Evolutionary conservation across 768 basidiomycete species (phyloP).

Genomic region (Boletellus sp.): DNA sequence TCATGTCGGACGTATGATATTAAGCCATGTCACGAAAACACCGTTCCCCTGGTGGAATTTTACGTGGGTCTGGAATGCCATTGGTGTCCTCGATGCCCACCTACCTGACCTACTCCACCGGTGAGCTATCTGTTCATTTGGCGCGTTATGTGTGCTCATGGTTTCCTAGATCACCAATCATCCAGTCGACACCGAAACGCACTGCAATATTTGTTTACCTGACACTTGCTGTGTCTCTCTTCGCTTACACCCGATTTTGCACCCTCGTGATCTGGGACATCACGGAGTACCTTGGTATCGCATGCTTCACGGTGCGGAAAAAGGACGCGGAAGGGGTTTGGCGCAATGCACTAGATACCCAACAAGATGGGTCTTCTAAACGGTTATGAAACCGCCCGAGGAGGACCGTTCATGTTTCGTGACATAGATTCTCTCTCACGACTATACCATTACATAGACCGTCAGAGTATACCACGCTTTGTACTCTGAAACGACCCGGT

Average conservation of each 20-base stretch:
- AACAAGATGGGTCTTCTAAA: constrained; percentile 24
- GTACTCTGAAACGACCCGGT: too few species aligned
- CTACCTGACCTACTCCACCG: constrained; percentile 60
- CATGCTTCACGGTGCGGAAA: constrained; percentile 90
- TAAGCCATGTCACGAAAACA: constrained; percentile 84
- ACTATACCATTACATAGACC: not conserved
- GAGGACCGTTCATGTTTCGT: not conserved
- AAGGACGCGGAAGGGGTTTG: constrained; percentile 70
- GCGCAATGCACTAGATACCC: constrained; percentile 36
- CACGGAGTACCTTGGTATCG: constrained; percentile 89
- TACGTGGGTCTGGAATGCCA: constrained; percentile 78
- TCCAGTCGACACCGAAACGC: constrained; percentile 62
- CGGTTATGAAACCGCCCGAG: constrained; percentile 8
- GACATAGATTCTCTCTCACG: not conserved
- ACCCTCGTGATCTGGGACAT: constrained; percentile 82
- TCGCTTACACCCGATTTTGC: constrained; percentile 75
- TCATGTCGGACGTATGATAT: constrained; percentile 88
- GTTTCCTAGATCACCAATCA: constrained; percentile 58
- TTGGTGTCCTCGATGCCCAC: constrained; percentile 83
- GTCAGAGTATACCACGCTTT: not conserved
- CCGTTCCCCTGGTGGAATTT: constrained; percentile 85
- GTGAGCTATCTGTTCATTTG: constrained; percentile 39
- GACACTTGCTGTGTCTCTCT: constrained; percentile 63
- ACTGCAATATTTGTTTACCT: constrained; percentile 70
- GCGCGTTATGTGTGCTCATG: not conserved